Conservation (phyloP, 2,329 filamentous ascomycete species). For the Bipolaris victoriae region DNA sequence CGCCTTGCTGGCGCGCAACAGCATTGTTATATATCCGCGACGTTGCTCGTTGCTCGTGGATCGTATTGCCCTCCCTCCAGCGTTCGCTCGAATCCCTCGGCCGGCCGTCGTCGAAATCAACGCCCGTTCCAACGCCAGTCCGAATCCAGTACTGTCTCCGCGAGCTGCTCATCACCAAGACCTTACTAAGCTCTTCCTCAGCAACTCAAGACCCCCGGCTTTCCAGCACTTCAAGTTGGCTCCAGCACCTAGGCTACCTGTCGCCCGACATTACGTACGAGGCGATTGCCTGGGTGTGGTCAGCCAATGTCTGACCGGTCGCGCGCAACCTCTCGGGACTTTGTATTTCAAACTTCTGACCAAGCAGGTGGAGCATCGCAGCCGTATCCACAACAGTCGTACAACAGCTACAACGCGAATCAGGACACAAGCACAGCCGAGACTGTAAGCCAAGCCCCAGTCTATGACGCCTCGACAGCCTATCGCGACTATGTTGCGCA, state of each 20-base stretch:
- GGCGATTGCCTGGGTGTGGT: constrained; percentile 18
- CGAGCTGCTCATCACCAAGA: constrained; percentile 5
- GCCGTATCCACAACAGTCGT: constrained; percentile 25
- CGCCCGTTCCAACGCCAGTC: not conserved
- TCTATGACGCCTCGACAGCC: constrained; percentile 26
- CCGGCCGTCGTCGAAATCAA: not conserved
- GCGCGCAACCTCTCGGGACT: constrained; percentile 32
- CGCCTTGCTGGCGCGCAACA: not conserved
- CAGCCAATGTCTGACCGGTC: constrained; percentile 41
- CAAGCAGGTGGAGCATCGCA: constrained; percentile 34
- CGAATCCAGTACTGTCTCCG: not conserved
- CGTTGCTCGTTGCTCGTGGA: not conserved
- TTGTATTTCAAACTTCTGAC: constrained; percentile 45
- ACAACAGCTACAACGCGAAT: constrained; percentile 37
- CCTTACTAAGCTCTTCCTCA: constrained; percentile 15
- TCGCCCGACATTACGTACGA: constrained; percentile 26
- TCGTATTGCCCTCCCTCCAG: not conserved
- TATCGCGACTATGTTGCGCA: constrained; percentile 28
- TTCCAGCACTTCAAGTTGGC: not conserved
- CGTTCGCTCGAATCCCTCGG: not conserved
- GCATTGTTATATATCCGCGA: not conserved
- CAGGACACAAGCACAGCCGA: constrained; percentile 32
- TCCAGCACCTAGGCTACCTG: constrained; percentile 4
- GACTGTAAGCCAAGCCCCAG: constrained; percentile 20
- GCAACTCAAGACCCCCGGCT: not conserved